Conservation (phyloP, 148 eudicot genomes). For the Rhododendron williamsianum region DNA sequence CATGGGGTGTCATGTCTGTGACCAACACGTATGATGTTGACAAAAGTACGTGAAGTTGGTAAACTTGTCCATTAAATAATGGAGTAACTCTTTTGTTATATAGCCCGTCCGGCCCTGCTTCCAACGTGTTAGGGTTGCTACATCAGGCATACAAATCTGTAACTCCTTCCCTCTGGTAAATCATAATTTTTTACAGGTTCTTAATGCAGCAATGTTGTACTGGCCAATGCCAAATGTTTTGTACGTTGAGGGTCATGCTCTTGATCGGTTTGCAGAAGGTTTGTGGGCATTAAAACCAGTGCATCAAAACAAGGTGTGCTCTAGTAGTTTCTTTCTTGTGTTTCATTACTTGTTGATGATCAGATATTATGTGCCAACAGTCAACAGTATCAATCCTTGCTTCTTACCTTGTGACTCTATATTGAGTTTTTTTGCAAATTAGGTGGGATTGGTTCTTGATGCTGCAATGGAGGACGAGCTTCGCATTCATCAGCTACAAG, state of each 20-base stretch:
- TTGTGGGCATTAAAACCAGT: conserved; percentile 77
- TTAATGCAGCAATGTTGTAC: conserved; percentile 96
- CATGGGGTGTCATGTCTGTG: neutral
- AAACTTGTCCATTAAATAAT: neutral
- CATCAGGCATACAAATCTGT: neutral
- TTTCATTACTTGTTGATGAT: neutral
- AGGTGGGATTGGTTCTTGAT: conserved; percentile 93
- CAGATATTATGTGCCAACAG: neutral
- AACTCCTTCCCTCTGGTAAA: conserved; percentile 6
- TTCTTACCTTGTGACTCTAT: conserved; percentile 8
- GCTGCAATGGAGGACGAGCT: conserved; percentile 85
- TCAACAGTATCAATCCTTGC: neutral
- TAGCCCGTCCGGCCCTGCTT: neutral
- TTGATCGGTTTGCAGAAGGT: conserved; percentile 86
- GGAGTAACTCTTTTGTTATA: neutral
- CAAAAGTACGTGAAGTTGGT: neutral
- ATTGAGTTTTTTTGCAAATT: conserved; percentile 20
- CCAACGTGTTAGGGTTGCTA: neutral
- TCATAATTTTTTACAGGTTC: conserved; percentile 46
- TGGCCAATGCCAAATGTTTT: conserved; percentile 78
- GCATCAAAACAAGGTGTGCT: conserved; percentile 75
- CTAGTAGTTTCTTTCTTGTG: neutral
- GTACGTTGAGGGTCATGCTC: conserved; percentile 94
- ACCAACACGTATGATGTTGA: neutral
- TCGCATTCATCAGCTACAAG: conserved; percentile 72